Evolutionary conservation across 2,329 filamentous ascomycete genomes (phyloP).

Genomic region (Phymatotrichopsis omnivora): DNA sequence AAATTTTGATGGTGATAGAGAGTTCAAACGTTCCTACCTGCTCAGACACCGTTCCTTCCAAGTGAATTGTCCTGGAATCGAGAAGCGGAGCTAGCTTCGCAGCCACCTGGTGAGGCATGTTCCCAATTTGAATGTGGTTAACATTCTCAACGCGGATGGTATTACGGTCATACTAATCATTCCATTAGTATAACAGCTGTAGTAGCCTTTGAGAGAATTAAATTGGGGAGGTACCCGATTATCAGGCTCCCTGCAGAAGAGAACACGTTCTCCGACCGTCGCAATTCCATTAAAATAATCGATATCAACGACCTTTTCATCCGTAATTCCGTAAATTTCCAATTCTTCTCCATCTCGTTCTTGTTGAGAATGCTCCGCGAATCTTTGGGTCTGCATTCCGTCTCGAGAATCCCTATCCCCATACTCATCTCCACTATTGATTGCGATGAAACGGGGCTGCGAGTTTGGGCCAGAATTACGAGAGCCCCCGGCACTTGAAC

Average conservation of each 20-base stretch:
- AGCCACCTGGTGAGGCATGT: conserved; percentile 58
- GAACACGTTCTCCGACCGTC: conserved; percentile 51
- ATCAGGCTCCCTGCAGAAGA: conserved; percentile 53
- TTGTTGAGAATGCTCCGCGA: too few species aligned
- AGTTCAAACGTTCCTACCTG: conserved; percentile 59
- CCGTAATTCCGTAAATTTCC: conserved; percentile 12
- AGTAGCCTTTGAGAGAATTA: not conserved
- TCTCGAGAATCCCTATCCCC: too few species aligned
- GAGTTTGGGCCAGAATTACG: too few species aligned
- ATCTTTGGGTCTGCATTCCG: too few species aligned
- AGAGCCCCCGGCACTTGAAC: too few species aligned
- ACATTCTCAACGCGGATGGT: conserved; percentile 73
- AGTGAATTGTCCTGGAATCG: conserved; percentile 48
- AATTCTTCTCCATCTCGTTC: conserved; percentile 1
- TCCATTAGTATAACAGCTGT: not conserved
- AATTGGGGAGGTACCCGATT: conserved; percentile 43
- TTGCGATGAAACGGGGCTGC: too few species aligned
- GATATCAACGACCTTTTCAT: conserved; percentile 48
- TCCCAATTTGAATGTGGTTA: conserved; percentile 63
- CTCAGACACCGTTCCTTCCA: conserved; percentile 62
- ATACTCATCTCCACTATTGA: too few species aligned
- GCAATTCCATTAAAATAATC: conserved; percentile 55
- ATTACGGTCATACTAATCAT: conserved; percentile 53
- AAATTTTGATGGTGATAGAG: conserved; percentile 58
- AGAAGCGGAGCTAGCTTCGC: conserved; percentile 65